Base-by-base conservation (phyloP, 805 yeast genomes). In the Kregervanrija delftensis region DNA sequence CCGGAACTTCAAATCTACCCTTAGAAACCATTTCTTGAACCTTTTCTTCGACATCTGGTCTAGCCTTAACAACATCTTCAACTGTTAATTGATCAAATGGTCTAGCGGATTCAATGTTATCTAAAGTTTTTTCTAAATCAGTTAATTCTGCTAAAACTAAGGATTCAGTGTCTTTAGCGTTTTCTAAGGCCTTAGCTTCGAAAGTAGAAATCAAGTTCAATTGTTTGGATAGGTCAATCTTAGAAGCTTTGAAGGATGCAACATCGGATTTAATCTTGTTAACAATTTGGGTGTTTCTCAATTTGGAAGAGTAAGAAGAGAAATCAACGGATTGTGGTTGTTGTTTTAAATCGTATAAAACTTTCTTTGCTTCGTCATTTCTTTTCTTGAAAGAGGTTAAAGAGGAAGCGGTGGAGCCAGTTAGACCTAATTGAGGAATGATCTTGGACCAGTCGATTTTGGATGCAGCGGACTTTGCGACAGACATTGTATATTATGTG, bases 1-100 rank as follows among this genome's bases (percentile, higher is more conserved):
- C 96, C 61, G 98, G 98, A 58, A 90, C 95, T 64, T 86, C 87
- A 95, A 96, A 90, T 76, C 86, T 86, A 72, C 96, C 96, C 77
- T 90, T 83, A 79, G 83, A 80, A 61, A 93, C 89, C 93, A 91
- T 83, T 73, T 88, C 88, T 62, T 74, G 77, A 58, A 90, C 96
- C 85, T 93, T 93, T 59, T 86, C 90, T 65, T 91, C 96, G 67
- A 93, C 83, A 69, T 93, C 98, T 60, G 99, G 98, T 75, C 93
- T 86, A 54, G 97, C 98, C 76, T 81, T 80, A 61, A 83, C 83
- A 56, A 93, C 86, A 59, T 93, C 99, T 53, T 88, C 96, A 51
- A 91, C 90, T 45, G 97, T 91, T 67, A 93, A 83, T 73, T 93
- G 90, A 67, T 88, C 96, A 63, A 93, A 90, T 60, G 99, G 96